Conservation (phyloP, 2,329 filamentous ascomycete genomes). For the Juglanconis juglandina region DNA sequence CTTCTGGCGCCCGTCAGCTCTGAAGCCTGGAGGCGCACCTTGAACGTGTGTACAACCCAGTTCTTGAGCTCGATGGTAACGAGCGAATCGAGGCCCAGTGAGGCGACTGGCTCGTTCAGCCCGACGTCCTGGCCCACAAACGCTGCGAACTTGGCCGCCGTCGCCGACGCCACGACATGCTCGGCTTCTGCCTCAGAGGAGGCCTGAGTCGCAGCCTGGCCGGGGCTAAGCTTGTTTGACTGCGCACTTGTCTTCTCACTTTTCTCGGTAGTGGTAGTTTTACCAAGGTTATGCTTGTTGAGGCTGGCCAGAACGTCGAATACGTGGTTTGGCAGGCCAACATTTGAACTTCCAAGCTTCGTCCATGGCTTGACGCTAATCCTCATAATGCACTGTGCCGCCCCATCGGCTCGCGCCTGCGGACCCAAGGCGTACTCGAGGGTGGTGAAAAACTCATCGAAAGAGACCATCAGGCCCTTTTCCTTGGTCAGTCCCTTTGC, state of each 20-base stretch:
- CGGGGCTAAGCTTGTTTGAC: too few relatives aligned
- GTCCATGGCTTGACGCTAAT: constrained; percentile 21
- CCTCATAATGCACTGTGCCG: constrained; percentile 20
- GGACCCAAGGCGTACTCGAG: constrained; percentile 23
- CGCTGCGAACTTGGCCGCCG: constrained; percentile 21
- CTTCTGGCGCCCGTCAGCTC: constrained; percentile 25
- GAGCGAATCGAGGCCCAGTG: constrained; percentile 23
- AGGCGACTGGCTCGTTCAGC: constrained; percentile 16
- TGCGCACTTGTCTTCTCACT: too few relatives aligned
- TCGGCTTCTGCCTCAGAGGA: constrained; percentile 12
- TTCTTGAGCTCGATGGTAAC: constrained; percentile 25
- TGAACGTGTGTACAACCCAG: constrained; percentile 24
- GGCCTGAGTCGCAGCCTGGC: too few relatives aligned
- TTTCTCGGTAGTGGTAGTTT: too few relatives aligned
- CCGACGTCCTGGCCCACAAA: constrained; percentile 23
- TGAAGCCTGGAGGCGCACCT: constrained; percentile 26
- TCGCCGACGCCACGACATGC: constrained; percentile 18
- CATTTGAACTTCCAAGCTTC: background rate
- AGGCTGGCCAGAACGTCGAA: constrained; percentile 7
- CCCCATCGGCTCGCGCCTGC: constrained; percentile 18
- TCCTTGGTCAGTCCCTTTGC: background rate
- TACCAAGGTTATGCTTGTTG: background rate
- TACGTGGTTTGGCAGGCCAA: too few relatives aligned
- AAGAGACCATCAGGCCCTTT: constrained; percentile 16
- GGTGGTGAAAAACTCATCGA: constrained; percentile 23